Conservation (phyloP, 2,329 filamentous ascomycete species). For the Tothia fuscella region DNA sequence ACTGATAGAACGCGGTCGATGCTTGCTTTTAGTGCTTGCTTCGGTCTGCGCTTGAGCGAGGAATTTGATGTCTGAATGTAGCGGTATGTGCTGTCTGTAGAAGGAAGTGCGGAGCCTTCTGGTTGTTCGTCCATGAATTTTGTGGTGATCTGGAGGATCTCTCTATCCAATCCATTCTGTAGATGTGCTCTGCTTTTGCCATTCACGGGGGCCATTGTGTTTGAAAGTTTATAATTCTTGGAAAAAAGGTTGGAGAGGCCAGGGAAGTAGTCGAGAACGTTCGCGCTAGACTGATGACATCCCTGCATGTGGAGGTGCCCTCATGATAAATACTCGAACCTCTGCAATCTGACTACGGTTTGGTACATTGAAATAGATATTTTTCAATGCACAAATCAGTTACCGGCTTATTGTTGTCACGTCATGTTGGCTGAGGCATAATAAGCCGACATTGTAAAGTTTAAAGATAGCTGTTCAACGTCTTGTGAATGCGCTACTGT, state of each 20-base stretch:
- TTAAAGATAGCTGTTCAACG: too few relatives aligned
- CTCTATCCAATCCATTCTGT: conserved; percentile 31
- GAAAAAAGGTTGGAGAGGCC: too few relatives aligned
- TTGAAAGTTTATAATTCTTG: neutral
- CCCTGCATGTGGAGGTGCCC: too few relatives aligned
- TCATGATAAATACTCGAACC: too few relatives aligned
- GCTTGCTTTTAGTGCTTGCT: conserved; percentile 68
- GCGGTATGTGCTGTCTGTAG: conserved; percentile 56
- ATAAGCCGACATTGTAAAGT: too few relatives aligned
- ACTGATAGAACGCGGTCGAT: conserved; percentile 72
- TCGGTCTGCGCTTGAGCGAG: conserved; percentile 69
- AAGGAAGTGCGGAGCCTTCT: conserved; percentile 29
- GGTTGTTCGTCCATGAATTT: conserved; percentile 60
- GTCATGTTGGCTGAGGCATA: too few relatives aligned
- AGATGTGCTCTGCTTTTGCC: conserved; percentile 19
- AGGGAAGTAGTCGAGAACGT: too few relatives aligned
- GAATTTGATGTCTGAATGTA: conserved; percentile 79
- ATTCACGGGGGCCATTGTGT: conserved; percentile 19
- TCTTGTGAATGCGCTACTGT: too few relatives aligned
- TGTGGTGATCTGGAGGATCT: conserved; percentile 63
- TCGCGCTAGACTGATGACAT: too few relatives aligned
- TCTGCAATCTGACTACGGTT: too few relatives aligned
- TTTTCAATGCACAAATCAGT: too few relatives aligned
- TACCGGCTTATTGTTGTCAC: too few relatives aligned
- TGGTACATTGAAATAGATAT: neutral